Conservation (phyloP, 768 basidiomycete species). For the Kwoniella sp. region DNA sequence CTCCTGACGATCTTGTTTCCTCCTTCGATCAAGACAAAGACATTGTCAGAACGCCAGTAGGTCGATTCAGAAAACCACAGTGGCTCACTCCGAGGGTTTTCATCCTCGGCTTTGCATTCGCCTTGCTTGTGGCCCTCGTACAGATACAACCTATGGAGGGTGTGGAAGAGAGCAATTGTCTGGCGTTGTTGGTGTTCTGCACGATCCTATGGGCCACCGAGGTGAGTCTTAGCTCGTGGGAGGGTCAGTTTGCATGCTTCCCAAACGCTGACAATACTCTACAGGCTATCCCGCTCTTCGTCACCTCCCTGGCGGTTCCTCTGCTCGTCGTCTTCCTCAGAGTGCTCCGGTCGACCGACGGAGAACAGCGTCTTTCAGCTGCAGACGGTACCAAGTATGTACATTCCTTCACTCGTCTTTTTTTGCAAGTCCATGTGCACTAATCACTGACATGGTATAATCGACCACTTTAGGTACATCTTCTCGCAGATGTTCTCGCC, state of each 20-base stretch:
- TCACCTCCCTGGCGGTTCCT: slow-evolving; percentile 90
- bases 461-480: slow-evolving; percentile 66
- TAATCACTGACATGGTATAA: slow-evolving; percentile 2
- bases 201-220: slow-evolving; percentile 97
- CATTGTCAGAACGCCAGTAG: slow-evolving; percentile 67
- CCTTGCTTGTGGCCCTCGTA: slow-evolving; percentile 66
- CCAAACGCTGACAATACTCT: background rate
- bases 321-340: slow-evolving; percentile 81
- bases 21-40: slow-evolving; percentile 60
- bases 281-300: slow-evolving; percentile 93
- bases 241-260: background rate
- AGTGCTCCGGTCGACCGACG: slow-evolving; percentile 70
- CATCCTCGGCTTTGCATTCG: slow-evolving; percentile 64
- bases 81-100: slow-evolving; percentile 67
- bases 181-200: slow-evolving; percentile 84
- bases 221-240: slow-evolving; percentile 60
- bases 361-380: slow-evolving; percentile 61
- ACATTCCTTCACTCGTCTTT: too few species aligned
- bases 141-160: slow-evolving; percentile 62
- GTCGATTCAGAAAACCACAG: slow-evolving; percentile 61
- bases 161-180: slow-evolving; percentile 79
- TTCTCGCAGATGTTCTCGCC: slow-evolving; percentile 96
- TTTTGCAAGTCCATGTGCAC: background rate
- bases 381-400: slow-evolving; percentile 79
- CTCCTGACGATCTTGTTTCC: slow-evolving; percentile 57